Evolutionary conservation across 2,329 filamentous ascomycete species (phyloP).

Genomic region (Aureobasidium uvarum): DNA sequence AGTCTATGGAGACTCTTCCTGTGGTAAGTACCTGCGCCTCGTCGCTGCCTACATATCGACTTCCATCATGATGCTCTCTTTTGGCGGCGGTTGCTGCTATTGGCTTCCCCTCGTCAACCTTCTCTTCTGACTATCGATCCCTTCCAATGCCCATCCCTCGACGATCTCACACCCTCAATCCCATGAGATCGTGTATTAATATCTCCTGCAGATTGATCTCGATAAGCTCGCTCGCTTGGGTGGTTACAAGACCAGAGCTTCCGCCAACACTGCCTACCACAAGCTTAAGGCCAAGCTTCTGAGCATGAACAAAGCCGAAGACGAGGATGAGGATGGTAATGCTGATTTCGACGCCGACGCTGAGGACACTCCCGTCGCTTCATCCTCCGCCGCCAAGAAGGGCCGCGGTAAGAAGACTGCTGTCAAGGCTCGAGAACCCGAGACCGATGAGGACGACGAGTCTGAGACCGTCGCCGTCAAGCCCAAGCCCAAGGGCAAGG

Average conservation of each 20-base stretch:
- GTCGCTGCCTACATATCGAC: background rate
- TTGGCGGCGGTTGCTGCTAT: too few relatives aligned
- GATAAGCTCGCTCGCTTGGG: conserved; percentile 29
- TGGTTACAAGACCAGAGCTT: conserved; percentile 31
- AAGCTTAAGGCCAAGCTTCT: conserved; percentile 62
- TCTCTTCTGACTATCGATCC: background rate
- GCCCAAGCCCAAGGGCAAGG: background rate
- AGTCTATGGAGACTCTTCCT: background rate
- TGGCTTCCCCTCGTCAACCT: too few relatives aligned
- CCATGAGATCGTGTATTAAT: background rate
- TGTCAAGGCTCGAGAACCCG: conserved; percentile 16
- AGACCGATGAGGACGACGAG: background rate
- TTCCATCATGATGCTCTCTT: background rate
- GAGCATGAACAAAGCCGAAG: too few relatives aligned
- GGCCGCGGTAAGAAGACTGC: background rate
- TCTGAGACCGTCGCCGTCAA: background rate
- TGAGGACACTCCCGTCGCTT: background rate
- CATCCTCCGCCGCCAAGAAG: conserved; percentile 7
- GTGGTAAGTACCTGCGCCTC: background rate
- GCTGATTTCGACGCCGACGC: background rate
- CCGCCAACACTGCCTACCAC: conserved; percentile 43
- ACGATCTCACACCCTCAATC: background rate
- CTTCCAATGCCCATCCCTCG: background rate
- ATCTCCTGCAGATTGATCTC: conserved; percentile 30
- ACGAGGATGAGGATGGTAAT: background rate